Conservation (phyloP, 2,329 filamentous ascomycete genomes). For the Zymoseptoria ardabiliae region DNA sequence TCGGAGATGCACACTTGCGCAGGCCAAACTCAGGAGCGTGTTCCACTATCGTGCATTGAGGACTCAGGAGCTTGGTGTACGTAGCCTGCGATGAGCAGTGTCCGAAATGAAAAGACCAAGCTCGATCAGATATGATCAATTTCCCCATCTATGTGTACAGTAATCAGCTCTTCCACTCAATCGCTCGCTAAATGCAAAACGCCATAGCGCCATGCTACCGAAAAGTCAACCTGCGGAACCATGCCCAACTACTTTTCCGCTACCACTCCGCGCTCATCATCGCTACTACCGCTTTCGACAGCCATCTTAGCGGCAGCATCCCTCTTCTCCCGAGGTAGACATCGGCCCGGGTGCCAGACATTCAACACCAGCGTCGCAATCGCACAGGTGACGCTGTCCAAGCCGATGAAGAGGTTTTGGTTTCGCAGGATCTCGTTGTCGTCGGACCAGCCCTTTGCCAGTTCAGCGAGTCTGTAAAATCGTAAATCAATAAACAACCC, state of each 20-base stretch:
- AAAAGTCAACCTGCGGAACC: too few species aligned
- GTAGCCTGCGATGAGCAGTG: too few species aligned
- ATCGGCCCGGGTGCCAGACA: slow-evolving; percentile 28
- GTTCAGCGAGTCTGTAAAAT: slow-evolving; percentile 22
- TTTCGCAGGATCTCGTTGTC: slow-evolving; percentile 21
- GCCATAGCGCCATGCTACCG: too few species aligned
- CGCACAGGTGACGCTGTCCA: slow-evolving; percentile 30
- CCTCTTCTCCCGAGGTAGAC: slow-evolving; percentile 21
- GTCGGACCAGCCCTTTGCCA: slow-evolving; percentile 20
- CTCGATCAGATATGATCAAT: too few species aligned
- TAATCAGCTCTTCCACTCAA: too few species aligned
- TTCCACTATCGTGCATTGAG: too few species aligned
- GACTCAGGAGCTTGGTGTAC: too few species aligned
- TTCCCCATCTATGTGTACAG: too few species aligned
- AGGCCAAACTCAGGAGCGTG: too few species aligned
- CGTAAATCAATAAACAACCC: neutral
- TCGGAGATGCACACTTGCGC: too few species aligned
- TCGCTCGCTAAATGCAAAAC: too few species aligned
- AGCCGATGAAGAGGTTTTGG: slow-evolving; percentile 22
- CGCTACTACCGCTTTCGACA: slow-evolving; percentile 3
- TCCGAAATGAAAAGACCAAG: too few species aligned
- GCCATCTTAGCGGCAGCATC: slow-evolving; percentile 6
- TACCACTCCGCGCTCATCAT: slow-evolving; percentile 4
- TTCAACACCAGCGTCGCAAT: slow-evolving; percentile 26
- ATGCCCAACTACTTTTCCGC: neutral